Evolutionary conservation across 2,329 filamentous ascomycete genomes (phyloP).

Genomic region (Curvularia spicifera): DNA sequence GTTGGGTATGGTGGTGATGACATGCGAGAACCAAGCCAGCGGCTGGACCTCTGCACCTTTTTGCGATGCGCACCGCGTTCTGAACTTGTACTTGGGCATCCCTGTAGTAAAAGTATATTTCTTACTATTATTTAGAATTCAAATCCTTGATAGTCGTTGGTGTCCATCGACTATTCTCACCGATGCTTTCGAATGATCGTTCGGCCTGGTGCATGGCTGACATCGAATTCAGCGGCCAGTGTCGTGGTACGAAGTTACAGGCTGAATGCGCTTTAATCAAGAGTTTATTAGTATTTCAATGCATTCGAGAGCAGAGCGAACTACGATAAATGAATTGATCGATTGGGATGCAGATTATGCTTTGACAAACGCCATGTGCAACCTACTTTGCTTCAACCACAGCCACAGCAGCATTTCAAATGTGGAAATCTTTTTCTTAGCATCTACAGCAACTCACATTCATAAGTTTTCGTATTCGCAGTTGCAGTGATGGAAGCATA

Average conservation of each 20-base stretch:
- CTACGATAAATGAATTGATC: background rate
- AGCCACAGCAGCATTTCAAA: no score
- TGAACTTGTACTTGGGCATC: background rate
- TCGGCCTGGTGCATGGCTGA: background rate
- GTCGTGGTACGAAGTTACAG: background rate
- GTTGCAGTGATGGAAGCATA: no score
- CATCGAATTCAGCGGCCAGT: background rate
- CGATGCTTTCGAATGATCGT: background rate
- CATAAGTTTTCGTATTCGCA: no score
- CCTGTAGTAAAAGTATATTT: background rate
- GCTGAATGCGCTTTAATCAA: no score
- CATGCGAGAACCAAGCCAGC: background rate
- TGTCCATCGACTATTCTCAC: background rate
- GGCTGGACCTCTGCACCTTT: background rate
- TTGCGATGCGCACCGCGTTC: background rate
- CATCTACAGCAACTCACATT: no score
- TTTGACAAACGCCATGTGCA: background rate
- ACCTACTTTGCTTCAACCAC: background rate
- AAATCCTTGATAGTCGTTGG: background rate
- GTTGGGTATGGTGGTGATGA: constrained; percentile 2
- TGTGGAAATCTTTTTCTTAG: no score
- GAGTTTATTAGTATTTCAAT: no score
- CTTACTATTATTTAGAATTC: no score
- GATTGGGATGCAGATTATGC: background rate
- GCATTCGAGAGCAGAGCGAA: background rate